These are phyloP conservation scores for Exophiala alcalophila DNA, from an alignment of 2,329 filamentous ascomycete species.

Conservation along the genomic window DNA sequence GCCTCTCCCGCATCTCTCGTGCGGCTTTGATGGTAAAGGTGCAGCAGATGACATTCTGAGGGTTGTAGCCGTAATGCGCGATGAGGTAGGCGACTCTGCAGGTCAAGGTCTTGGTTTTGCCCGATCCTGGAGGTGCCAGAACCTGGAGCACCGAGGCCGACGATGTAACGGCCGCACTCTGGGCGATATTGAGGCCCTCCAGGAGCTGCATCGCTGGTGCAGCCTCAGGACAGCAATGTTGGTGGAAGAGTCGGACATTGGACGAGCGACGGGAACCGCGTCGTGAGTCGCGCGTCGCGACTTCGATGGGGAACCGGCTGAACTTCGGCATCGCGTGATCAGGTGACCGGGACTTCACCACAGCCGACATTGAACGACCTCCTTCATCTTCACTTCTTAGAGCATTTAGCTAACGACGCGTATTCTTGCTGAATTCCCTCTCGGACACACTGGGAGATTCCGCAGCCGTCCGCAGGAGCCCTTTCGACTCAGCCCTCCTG, in stretches of 20 bases:
- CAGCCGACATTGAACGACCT: no score
- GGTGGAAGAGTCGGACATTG: no score
- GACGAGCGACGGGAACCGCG: background rate
- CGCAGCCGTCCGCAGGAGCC: no score
- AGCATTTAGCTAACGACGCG: no score
- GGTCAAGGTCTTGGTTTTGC: constrained; percentile 94
- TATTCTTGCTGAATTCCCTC: no score
- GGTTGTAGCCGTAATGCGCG: constrained; percentile 65
- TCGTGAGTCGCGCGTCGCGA: constrained; percentile 2
- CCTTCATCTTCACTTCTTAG: no score
- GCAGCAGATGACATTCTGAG: constrained; percentile 87
- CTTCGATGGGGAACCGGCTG: background rate
- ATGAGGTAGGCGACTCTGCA: constrained; percentile 89
- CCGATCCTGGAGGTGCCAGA: constrained; percentile 64
- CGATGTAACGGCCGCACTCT: constrained; percentile 63
- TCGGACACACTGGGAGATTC: no score
- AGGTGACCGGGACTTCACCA: background rate
- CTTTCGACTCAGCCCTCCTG: no score
- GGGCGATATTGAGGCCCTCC: constrained; percentile 61
- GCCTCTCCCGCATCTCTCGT: constrained; percentile 86
- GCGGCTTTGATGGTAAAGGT: constrained; percentile 97
- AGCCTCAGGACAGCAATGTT: background rate
- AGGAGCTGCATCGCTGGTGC: constrained; percentile 50
- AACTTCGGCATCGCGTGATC: constrained; percentile 7
- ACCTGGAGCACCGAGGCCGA: constrained; percentile 59